These are phyloP conservation scores for Lineolata rhizophorae DNA, from an alignment of 495 filamentous ascomycete species.

Conservation along the genomic window DNA sequence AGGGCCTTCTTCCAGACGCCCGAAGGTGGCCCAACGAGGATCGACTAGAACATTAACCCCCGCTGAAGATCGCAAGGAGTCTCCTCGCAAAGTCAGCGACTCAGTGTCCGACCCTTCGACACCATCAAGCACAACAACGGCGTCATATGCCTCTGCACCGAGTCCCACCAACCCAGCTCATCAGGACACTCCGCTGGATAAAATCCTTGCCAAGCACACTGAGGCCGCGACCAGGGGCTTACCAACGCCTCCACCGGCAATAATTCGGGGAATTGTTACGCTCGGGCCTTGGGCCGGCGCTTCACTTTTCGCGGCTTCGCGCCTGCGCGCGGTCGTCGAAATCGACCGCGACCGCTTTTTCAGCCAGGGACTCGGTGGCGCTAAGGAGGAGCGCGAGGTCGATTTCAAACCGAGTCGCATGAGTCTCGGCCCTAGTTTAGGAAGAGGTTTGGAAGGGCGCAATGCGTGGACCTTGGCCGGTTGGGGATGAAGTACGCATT, in stretches of 20 bases:
- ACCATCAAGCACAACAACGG: no score
- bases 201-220: no score
- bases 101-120: neutral
- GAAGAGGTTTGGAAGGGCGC: conserved; percentile 30
- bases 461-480: conserved; percentile 59
- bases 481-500: conserved; percentile 32
- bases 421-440: conserved; percentile 35
- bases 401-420: conserved; percentile 30
- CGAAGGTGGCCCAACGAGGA: no score
- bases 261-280: conserved; percentile 55
- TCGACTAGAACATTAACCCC: no score
- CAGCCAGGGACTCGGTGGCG: conserved; percentile 52
- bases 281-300: conserved; percentile 79
- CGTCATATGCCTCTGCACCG: no score
- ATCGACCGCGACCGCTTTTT: conserved; percentile 73
- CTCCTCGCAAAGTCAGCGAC: neutral
- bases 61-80: no score
- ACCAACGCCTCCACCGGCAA: no score
- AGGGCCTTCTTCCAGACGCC: no score
- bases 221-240: no score
- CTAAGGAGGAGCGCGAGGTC: conserved; percentile 35
- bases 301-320: conserved; percentile 51
- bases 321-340: conserved; percentile 56
- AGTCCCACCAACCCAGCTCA: no score
- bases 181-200: no score